These are phyloP conservation scores for Pterulicium gracile DNA, from an alignment of 1,284 basidiomycete genomes.

Conservation along the genomic window DNA sequence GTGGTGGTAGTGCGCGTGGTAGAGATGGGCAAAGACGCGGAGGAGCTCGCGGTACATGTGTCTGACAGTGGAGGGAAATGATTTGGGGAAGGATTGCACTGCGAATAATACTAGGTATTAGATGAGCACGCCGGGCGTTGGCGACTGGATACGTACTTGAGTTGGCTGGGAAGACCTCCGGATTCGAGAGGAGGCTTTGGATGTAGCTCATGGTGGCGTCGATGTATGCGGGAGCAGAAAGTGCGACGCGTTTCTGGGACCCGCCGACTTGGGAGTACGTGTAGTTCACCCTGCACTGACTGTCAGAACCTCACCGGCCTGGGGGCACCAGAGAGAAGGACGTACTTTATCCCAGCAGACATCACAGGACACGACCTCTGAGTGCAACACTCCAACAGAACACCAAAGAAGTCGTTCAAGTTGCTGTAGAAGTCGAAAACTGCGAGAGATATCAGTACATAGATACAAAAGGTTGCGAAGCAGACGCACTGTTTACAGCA, in stretches of 20 bases:
- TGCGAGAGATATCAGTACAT: conserved; percentile 18
- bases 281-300: conserved; percentile 70
- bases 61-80: conserved; percentile 87
- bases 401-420: conserved; percentile 95
- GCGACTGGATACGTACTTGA: conserved; percentile 46
- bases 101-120: conserved; percentile 7
- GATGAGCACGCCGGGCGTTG: neutral
- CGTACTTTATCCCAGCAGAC: conserved; percentile 81
- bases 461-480: conserved; percentile 2
- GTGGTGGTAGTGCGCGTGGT: conserved; percentile 88
- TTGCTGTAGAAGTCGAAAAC: conserved; percentile 96
- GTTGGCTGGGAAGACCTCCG: conserved; percentile 93
- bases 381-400: conserved; percentile 91
- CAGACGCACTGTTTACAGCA: conserved; percentile 81
- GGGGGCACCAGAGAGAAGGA: too few relatives aligned
- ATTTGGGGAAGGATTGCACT: conserved; percentile 84
- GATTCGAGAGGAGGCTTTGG: conserved; percentile 90
- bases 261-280: conserved; percentile 85
- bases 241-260: conserved; percentile 75
- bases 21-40: conserved; percentile 95
- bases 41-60: conserved; percentile 96
- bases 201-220: conserved; percentile 99
- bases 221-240: conserved; percentile 97
- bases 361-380: conserved; percentile 86
- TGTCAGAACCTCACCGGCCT: too few relatives aligned